These are phyloP conservation scores for Ceratocystis eucalypticola DNA, from an alignment of 2,329 filamentous ascomycete genomes.

Conservation along the genomic window DNA sequence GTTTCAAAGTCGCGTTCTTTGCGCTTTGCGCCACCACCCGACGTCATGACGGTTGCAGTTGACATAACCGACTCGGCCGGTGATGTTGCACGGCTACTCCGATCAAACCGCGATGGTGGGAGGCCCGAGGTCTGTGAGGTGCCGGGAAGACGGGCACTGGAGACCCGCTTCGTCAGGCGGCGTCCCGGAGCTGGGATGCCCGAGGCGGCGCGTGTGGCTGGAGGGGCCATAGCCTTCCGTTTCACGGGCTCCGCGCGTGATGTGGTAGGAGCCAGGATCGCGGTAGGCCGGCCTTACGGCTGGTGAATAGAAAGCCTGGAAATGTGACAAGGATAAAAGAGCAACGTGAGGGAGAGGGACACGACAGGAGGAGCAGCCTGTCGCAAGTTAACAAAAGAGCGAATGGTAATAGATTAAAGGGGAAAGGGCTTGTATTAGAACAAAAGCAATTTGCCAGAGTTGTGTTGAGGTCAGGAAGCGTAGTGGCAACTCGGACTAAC, in stretches of 20 bases:
- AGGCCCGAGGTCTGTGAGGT: background rate
- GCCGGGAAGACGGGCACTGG: constrained; percentile 11
- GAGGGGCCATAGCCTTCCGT: constrained; percentile 13
- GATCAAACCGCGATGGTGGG: background rate
- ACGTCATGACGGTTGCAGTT: constrained; percentile 34
- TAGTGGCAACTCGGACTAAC: too few species aligned
- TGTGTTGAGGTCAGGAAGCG: background rate
- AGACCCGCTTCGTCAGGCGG: constrained; percentile 16
- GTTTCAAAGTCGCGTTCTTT: constrained; percentile 76
- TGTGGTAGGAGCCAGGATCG: constrained; percentile 15
- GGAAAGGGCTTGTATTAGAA: background rate
- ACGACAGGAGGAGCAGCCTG: background rate
- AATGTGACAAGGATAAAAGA: background rate
- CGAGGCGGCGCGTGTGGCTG: constrained; percentile 11
- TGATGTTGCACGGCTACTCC: constrained; percentile 39
- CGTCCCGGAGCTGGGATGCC: constrained; percentile 14
- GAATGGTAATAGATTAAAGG: constrained; percentile 2
- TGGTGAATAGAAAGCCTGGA: background rate
- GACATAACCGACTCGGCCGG: constrained; percentile 53
- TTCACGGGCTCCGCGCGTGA: constrained; percentile 17
- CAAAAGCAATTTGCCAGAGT: constrained; percentile 1
- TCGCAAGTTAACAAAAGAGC: background rate
- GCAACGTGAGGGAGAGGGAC: background rate
- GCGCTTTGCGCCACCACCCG: constrained; percentile 52
- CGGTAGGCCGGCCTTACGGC: constrained; percentile 15